Conservation (phyloP, 2,329 filamentous ascomycete species). For the Alternaria sp. region DNA sequence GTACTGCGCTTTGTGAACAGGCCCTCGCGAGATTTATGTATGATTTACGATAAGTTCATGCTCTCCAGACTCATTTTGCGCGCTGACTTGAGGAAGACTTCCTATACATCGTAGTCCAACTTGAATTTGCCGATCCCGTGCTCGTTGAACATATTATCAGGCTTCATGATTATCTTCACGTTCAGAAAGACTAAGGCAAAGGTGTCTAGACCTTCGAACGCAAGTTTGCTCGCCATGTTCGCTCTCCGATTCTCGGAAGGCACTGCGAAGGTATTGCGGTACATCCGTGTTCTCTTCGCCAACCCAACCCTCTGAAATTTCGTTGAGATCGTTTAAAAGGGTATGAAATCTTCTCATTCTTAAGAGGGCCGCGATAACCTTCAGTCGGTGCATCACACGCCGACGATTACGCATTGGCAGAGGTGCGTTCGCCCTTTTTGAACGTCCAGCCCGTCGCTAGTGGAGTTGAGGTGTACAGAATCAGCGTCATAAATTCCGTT, state of each 20-base stretch:
- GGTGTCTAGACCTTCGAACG: conserved; percentile 71
- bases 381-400: conserved; percentile 57
- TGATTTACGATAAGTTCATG: conserved; percentile 56
- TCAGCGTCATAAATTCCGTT: neutral
- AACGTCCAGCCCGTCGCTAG: conserved; percentile 53
- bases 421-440: conserved; percentile 55
- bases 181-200: conserved; percentile 67
- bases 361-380: conserved; percentile 58
- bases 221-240: conserved; percentile 55
- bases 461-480: conserved; percentile 11
- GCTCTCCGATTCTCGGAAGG: conserved; percentile 43
- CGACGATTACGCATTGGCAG: conserved; percentile 52
- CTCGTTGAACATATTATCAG: conserved; percentile 70
- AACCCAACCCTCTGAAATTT: conserved; percentile 59
- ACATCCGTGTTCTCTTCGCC: conserved; percentile 58
- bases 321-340: conserved; percentile 61
- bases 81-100: conserved; percentile 66
- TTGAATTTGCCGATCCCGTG: conserved; percentile 60
- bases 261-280: conserved; percentile 44
- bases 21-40: conserved; percentile 60
- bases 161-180: conserved; percentile 60
- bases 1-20: conserved; percentile 62
- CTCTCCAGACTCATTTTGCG: conserved; percentile 59
- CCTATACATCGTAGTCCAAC: conserved; percentile 56
- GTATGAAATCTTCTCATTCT: conserved; percentile 58